A percentile compares a stretch with the other conserved stretches of the same genome.
Conservation (phyloP, 2,329 filamentous ascomycete genomes). For the Aspergillus ochraceoroseus region DNA sequence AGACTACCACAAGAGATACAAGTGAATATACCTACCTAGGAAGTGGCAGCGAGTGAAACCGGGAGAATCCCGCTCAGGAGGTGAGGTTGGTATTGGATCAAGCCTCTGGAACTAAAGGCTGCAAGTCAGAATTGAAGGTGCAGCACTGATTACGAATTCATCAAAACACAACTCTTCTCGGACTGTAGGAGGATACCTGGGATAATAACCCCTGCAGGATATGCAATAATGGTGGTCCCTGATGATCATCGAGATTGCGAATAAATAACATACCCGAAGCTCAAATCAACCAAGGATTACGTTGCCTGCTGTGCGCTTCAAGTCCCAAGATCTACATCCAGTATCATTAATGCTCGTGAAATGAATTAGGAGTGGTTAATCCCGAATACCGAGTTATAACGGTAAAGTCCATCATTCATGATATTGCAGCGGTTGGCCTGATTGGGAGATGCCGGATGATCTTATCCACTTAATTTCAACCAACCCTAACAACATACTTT, state of each 20-base stretch:
- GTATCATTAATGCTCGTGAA: background rate
- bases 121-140: slow-evolving; percentile 1
- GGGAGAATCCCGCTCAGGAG: no score
- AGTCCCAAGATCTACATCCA: background rate
- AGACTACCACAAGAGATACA: no score
- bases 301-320: background rate
- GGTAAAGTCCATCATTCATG: no score
- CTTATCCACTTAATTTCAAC: background rate
- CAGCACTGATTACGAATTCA: slow-evolving; percentile 9
- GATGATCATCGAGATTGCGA: slow-evolving; percentile 7
- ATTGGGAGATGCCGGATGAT: slow-evolving; percentile 3
- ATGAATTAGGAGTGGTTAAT: no score
- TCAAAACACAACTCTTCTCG: background rate
- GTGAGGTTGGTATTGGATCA: no score
- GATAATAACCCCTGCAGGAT: no score
- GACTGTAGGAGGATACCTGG: no score
- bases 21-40: no score
- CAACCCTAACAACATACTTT: no score
- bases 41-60: no score
- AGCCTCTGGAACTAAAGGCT: no score
- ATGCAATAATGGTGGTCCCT: no score
- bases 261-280: background rate
- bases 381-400: background rate
- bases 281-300: background rate
- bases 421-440: slow-evolving; percentile 1